These are phyloP conservation scores for Lactarius psammicola DNA, from an alignment of 768 basidiomycete species.

Conservation along the genomic window DNA sequence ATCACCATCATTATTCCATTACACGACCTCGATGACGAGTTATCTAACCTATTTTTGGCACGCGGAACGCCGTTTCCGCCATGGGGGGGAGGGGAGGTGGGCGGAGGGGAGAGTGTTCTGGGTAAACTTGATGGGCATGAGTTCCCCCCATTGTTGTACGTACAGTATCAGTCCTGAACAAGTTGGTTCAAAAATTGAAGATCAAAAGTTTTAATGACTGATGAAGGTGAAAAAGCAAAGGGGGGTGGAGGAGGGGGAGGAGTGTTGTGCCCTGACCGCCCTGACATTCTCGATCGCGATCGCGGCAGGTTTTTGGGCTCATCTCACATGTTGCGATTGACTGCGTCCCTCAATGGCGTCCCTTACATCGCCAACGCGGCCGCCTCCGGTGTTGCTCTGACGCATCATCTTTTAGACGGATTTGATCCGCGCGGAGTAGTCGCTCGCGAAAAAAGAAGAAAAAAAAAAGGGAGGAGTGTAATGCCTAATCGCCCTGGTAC, in stretches of 20 bases:
- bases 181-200: slow-evolving; percentile 10
- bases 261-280: background rate
- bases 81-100: slow-evolving; percentile 7
- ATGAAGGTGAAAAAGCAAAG: background rate
- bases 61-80: slow-evolving; percentile 11
- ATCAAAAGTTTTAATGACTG: slow-evolving; percentile 7
- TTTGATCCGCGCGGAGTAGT: background rate
- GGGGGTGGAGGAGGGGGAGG: background rate
- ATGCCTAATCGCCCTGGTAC: background rate
- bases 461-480: too few species aligned
- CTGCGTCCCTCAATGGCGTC: background rate
- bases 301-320: slow-evolving; percentile 1
- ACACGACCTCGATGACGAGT: slow-evolving; percentile 16
- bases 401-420: background rate
- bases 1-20: slow-evolving; percentile 1
- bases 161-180: slow-evolving; percentile 14
- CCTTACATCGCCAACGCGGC: background rate
- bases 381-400: too few species aligned
- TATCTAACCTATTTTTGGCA: slow-evolving; percentile 19
- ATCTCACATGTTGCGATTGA: background rate
- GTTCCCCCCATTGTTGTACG: slow-evolving; percentile 13
- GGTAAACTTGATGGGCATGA: background rate
- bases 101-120: slow-evolving; percentile 1
- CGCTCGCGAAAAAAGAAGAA: background rate
- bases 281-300: background rate